Base-by-base conservation (phyloP, 2,329 filamentous ascomycete species). In the Paramyrothecium roridum region DNA sequence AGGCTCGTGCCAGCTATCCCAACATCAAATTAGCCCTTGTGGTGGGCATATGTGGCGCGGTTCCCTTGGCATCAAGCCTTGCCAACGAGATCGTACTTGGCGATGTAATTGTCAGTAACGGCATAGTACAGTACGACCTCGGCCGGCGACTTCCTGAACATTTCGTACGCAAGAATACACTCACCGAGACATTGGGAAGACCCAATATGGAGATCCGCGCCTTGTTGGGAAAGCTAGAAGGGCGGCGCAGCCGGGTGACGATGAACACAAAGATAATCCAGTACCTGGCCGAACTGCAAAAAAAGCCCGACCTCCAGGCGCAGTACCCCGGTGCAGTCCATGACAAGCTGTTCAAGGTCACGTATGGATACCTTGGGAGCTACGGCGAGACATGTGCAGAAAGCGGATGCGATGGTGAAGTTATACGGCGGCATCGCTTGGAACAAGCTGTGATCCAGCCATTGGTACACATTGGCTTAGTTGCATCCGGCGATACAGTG, bases 401-500 rank as follows among this genome's bases (percentile, higher is more conserved):
- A 26, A 10, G 46, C 21, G 20, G 16, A 8, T 48, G 46, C 46
- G 16, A 26, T 48, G 46, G 46, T 6, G 3, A 48, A 7, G 13
- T 48, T 48, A 11, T 21, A 50, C 7, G 43, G 26, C 13, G 20
- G 6, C 7, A 13, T 20, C 46, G n/a, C 22, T 48, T 48, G 19
- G 46, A 48, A 48, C 3, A 48, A 16, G 4, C 7, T 19, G 10
- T 1, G 10, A 46, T 12, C 10, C 20, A 48, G 17, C 56, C 53
- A 10, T 8, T 33, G 8, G 40, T 59, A 20, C 55, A 59, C 46
- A 10, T 48, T 16, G 46, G 46, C 20, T 50, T 54, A 22, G 33
- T 52, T 22, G 67, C 59, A 17, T 65, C 65, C 17, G 64, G 62
- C 19, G 61, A 74, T 50, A 57, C 61, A n/a, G 64, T 73, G 16